A percentile compares a stretch with the other conserved stretches of the same genome.
Conservation (phyloP, 2,329 filamentous ascomycete genomes). For the Fusarium nematophilum region DNA sequence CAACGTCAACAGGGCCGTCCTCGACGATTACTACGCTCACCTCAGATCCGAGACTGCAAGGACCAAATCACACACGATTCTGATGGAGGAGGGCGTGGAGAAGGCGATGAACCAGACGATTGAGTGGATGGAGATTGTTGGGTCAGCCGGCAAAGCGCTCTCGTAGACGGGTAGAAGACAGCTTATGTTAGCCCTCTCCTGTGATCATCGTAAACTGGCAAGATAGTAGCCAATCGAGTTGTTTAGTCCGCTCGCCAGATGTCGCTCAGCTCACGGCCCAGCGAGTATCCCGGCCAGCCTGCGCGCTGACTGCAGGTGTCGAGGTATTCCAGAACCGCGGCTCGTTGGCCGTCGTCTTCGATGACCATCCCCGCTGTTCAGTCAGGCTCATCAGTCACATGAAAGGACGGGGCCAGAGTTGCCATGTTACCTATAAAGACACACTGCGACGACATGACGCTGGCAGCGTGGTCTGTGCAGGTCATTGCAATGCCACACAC, state of each 20-base stretch:
- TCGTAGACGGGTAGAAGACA: not conserved
- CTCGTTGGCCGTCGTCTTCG: not conserved
- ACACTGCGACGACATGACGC: constrained; percentile 56
- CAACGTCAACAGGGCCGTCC: constrained; percentile 67
- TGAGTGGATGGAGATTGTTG: constrained; percentile 1
- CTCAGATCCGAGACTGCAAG: not conserved
- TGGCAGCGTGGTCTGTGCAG: constrained; percentile 52
- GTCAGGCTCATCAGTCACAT: constrained; percentile 29
- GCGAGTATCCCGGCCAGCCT: constrained; percentile 13
- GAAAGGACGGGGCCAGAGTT: too few relatives aligned
- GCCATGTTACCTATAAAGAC: constrained; percentile 46
- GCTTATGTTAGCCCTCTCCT: too few relatives aligned
- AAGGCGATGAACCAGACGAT: constrained; percentile 5
- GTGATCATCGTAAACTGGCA: too few relatives aligned
- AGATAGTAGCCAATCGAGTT: too few relatives aligned
- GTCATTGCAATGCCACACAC: constrained; percentile 63
- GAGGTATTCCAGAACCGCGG: constrained; percentile 1
- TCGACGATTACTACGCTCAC: constrained; percentile 46
- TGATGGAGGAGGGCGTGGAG: constrained; percentile 55
- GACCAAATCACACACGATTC: constrained; percentile 38
- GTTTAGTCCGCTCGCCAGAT: not conserved
- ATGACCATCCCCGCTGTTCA: constrained; percentile 44
- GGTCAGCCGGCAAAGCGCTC: constrained; percentile 13
- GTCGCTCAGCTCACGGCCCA: constrained; percentile 1
- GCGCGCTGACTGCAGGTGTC: not conserved